Evolutionary conservation across 768 basidiomycete genomes (phyloP), one percentile per base, ranked within the genome.

Genomic region (Pleurotus giganteus): DNA sequence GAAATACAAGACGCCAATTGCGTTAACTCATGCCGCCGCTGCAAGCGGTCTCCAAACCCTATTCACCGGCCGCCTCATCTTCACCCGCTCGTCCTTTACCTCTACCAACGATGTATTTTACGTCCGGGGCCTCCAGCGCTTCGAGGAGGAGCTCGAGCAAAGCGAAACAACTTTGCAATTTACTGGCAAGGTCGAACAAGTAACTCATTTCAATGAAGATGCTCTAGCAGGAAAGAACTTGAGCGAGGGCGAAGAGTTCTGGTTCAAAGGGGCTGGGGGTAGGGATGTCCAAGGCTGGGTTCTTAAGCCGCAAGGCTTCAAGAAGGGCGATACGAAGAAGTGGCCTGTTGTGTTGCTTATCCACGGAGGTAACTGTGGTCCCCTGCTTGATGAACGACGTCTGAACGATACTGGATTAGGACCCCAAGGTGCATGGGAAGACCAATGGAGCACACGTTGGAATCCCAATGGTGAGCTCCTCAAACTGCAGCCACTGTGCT

Each of bases 391-490:
- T n/a, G n/a, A n/a, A n/a, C 8, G 39, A n/a, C n/a, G 13, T 11
- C 39, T 41, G 39, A 41, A 12, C 34, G 34, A 21, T 23, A 57
- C 23, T 23, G n/a, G 17, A 39, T 60, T 71, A 74, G 86, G 87
- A 15, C 89, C 89, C 4, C 87, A 92, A 65, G 78, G 85, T 26
- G 91, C 89, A 45, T 97, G 94, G 94, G 84, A 86, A 60, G 94
- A 97, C 64, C 78, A 83, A 41, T 98, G 95, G 95, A 88, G 85
- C 2, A 94, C 84, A 26, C 76, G 93, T 52, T 96, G 95, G 95
- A 98, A 97, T 70, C 89, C 87, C 0, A 91, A 93, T 62, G 77
- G 89, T 89, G 54, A 23, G 7, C 7, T 4, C 4, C n/a, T 5
- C 27, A 29, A 17, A n/a, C 27, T 19, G 9, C 23, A n/a, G n/a